These are phyloP conservation scores for Diaporthe caulivora DNA, from an alignment of 2,329 filamentous ascomycete genomes.

Conservation along the genomic window DNA sequence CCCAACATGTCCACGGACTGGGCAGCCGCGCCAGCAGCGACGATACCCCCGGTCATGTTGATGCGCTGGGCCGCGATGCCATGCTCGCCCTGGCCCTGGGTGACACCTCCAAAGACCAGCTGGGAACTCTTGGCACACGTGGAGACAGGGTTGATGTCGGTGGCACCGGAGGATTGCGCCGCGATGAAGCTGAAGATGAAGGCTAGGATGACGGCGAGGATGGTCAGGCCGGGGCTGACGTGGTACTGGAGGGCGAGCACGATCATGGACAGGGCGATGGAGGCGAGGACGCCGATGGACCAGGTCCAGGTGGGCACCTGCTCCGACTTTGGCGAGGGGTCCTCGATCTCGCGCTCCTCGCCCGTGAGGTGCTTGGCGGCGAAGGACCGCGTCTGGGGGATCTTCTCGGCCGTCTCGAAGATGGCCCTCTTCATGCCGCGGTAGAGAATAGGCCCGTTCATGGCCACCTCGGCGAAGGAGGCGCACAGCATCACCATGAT, in stretches of 20 bases:
- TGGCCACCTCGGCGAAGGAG: conserved; percentile 54
- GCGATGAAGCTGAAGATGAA: conserved; percentile 73
- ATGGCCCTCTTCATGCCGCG: conserved; percentile 57
- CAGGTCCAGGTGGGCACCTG: conserved; percentile 67
- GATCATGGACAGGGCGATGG: conserved; percentile 64
- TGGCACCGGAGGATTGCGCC: conserved; percentile 71
- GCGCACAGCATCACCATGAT: conserved; percentile 57
- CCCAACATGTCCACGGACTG: conserved; percentile 66
- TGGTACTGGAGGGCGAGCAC: conserved; percentile 65
- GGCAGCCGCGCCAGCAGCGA: conserved; percentile 68
- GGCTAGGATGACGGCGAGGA: conserved; percentile 67
- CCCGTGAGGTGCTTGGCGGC: conserved; percentile 56
- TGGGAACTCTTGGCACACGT: conserved; percentile 77
- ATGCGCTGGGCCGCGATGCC: conserved; percentile 68
- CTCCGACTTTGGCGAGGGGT: conserved; percentile 60
- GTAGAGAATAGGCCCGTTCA: conserved; percentile 55
- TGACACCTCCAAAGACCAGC: conserved; percentile 75
- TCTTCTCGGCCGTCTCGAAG: conserved; percentile 56
- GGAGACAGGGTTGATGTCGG: conserved; percentile 73
- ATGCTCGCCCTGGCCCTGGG: conserved; percentile 64
- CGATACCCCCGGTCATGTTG: conserved; percentile 73
- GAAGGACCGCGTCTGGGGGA: conserved; percentile 52
- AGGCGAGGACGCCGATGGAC: conserved; percentile 59
- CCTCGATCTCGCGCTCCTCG: conserved; percentile 48
- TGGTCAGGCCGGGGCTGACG: conserved; percentile 67